phyloP scores from a whole-genome alignment of 2,329 filamentous ascomycete species.

The Sporothrix humicola region DNA sequence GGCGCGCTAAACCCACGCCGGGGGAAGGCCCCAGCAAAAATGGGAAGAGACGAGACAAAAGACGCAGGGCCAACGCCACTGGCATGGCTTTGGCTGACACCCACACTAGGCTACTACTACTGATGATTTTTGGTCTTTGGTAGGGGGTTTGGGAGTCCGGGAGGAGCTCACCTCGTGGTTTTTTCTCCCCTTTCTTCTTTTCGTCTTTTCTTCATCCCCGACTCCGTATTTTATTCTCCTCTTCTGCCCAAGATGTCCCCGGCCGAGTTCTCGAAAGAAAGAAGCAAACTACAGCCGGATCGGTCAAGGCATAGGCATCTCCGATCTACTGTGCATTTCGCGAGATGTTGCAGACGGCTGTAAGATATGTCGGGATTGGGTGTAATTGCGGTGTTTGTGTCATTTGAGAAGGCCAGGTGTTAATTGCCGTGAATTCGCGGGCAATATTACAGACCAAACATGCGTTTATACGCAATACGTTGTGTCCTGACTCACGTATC shows the following conservation, averaged over 20 bases:
- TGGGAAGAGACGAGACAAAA: constrained; percentile 9
- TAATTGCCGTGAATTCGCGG: background rate
- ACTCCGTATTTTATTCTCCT: background rate
- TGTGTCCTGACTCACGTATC: constrained; percentile 15
- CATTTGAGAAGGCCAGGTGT: too few species aligned
- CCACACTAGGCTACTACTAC: background rate
- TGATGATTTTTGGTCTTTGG: background rate
- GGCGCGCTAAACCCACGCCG: constrained; percentile 12
- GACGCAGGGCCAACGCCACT: background rate
- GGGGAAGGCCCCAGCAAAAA: background rate
- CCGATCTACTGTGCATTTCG: background rate
- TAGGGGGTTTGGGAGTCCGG: too few species aligned
- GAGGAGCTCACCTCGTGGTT: background rate
- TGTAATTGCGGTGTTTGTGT: background rate
- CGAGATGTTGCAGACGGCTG: background rate
- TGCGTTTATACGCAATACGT: background rate
- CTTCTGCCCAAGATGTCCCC: background rate
- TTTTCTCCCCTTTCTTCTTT: background rate
- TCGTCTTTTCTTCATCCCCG: background rate
- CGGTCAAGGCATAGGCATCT: background rate
- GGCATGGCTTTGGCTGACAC: constrained; percentile 1
- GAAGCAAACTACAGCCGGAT: constrained; percentile 14
- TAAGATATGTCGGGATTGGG: background rate
- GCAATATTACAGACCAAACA: background rate
- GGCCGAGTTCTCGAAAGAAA: background rate